phyloP scores from a whole-genome alignment of 352 stramenopile genomes.

The Globisporangium rhizosaccharum region DNA sequence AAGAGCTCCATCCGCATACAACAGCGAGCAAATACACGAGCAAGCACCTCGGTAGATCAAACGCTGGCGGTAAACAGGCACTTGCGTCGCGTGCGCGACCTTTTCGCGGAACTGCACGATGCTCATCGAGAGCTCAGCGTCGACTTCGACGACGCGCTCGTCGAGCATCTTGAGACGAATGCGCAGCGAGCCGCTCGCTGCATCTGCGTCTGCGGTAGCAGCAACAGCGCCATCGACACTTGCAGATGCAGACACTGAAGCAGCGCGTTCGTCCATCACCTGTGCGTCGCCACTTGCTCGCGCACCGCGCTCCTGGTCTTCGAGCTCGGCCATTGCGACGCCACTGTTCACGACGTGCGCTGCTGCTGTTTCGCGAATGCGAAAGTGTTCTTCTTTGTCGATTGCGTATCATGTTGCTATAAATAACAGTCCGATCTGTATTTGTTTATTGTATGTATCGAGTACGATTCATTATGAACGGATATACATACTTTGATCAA shows the following conservation, averaged over 20 bases:
- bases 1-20: too few species aligned
- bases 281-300: too few species aligned
- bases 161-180: constrained; percentile 70
- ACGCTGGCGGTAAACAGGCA: constrained; percentile 65
- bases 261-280: not conserved
- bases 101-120: constrained; percentile 61
- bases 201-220: not conserved
- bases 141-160: constrained; percentile 70
- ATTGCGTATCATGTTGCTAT: too few species aligned
- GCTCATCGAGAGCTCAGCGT: constrained; percentile 30
- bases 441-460: too few species aligned
- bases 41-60: constrained; percentile 92
- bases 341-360: too few species aligned
- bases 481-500: too few species aligned
- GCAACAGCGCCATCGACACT: not conserved
- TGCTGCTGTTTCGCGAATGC: too few species aligned
- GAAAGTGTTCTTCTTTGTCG: too few species aligned
- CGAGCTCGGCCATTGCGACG: constrained; percentile 4
- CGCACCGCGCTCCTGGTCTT: not conserved
- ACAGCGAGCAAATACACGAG: too few species aligned
- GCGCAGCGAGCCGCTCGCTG: not conserved
- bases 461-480: too few species aligned
- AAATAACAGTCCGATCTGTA: too few species aligned
- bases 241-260: not conserved
- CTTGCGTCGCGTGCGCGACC: constrained; percentile 46